Evolutionary conservation across 75 land plant species (phyloP).

Genomic region (Gnetum montanum): DNA sequence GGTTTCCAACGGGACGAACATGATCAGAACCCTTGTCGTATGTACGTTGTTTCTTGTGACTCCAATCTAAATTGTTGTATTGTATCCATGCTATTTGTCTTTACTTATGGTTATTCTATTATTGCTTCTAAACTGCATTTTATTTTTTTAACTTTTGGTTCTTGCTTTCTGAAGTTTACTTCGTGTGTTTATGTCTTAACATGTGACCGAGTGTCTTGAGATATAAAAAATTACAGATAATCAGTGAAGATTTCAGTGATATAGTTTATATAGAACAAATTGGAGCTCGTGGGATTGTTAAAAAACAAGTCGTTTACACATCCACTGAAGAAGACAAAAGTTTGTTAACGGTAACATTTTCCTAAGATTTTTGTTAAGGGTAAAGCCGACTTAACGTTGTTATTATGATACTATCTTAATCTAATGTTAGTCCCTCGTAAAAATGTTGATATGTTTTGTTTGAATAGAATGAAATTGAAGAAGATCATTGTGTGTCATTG

Average conservation of each 20-base stretch:
- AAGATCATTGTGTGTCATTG: conserved; percentile 11
- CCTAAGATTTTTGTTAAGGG: not conserved
- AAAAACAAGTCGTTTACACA: conserved; percentile 38
- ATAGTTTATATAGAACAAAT: conserved; percentile 31
- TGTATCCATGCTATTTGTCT: too few species aligned
- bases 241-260: conserved; percentile 51
- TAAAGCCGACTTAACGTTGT: not conserved
- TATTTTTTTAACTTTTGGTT: too few species aligned
- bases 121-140: too few species aligned
- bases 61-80: too few species aligned
- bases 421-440: not conserved
- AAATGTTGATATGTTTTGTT: not conserved
- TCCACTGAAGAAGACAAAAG: conserved; percentile 41
- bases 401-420: conserved; percentile 2
- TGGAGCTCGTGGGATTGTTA: conserved; percentile 11
- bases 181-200: too few species aligned
- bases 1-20: too few species aligned
- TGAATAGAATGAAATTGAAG: conserved; percentile 43
- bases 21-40: too few species aligned
- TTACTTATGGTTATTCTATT: too few species aligned
- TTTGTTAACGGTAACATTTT: conserved; percentile 42
- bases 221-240: conserved; percentile 29
- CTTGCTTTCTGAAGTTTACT: too few species aligned
- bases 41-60: too few species aligned
- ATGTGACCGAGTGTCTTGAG: not conserved